Percentiles rank a stretch among this genome's conserved stretches.
These are phyloP conservation scores for Mycena pura DNA, from an alignment of 768 basidiomycete genomes.

Conservation along the genomic window DNA sequence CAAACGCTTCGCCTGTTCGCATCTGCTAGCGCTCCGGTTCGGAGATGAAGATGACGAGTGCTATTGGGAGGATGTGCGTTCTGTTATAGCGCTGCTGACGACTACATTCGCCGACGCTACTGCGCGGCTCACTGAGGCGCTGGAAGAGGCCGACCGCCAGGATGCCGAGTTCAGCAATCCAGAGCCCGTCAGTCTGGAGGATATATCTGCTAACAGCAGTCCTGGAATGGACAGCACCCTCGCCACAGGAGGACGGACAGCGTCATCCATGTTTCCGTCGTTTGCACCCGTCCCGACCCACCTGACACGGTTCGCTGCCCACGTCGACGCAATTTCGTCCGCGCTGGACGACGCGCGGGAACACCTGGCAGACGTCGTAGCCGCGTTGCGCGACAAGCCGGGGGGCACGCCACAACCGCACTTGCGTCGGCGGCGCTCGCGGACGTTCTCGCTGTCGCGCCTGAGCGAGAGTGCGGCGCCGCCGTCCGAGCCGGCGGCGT, in stretches of 20 bases:
- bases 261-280: slow-evolving; percentile 38
- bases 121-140: slow-evolving; percentile 63
- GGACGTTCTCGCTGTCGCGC: slow-evolving; percentile 14
- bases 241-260: slow-evolving; percentile 28
- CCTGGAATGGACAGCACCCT: slow-evolving; percentile 13
- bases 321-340: slow-evolving; percentile 72
- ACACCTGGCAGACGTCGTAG: slow-evolving; percentile 68
- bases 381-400: slow-evolving; percentile 54
- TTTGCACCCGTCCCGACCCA: slow-evolving; percentile 82
- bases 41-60: slow-evolving; percentile 70
- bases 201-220: slow-evolving; percentile 6
- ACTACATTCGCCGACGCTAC: slow-evolving; percentile 71
- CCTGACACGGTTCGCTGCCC: slow-evolving; percentile 71
- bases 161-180: slow-evolving; percentile 59
- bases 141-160: slow-evolving; percentile 64
- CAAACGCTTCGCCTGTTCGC: slow-evolving; percentile 79
- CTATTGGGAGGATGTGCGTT: slow-evolving; percentile 87
- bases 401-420: slow-evolving; percentile 27
- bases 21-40: slow-evolving; percentile 82
- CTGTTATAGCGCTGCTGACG: slow-evolving; percentile 74
- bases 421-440: slow-evolving; percentile 27
- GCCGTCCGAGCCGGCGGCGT: slow-evolving; percentile 51
- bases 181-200: slow-evolving; percentile 37
- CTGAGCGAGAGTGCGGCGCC: neutral
- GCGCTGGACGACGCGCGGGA: slow-evolving; percentile 77